A percentile compares a stretch with the other conserved stretches of the same genome.
Conservation (phyloP, 805 yeast species). For the Candida michaelii region DNA sequence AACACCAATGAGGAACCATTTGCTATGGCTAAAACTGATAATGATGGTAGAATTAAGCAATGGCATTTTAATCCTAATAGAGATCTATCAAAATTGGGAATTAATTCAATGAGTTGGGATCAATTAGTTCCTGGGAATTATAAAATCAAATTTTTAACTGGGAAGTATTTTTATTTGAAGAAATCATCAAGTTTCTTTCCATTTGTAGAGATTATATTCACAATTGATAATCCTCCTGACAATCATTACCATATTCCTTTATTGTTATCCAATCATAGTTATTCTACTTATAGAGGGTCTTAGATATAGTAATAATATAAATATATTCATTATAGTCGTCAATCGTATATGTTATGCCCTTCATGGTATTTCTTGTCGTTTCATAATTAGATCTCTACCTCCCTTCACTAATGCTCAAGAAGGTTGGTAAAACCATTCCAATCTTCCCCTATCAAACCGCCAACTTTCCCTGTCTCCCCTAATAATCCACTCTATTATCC, state of each 20-base stretch:
- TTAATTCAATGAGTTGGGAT: conserved; percentile 39
- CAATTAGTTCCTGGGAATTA: conserved; percentile 61
- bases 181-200: conserved; percentile 70
- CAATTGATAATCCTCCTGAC: conserved; percentile 64
- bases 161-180: conserved; percentile 52
- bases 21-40: conserved; percentile 69
- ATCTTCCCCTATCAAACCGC: conserved; percentile 21
- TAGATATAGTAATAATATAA: conserved; percentile 23
- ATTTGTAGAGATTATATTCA: conserved; percentile 76
- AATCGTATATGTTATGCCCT: too few species aligned
- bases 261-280: conserved; percentile 79
- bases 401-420: too few species aligned
- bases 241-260: conserved; percentile 89
- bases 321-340: not conserved
- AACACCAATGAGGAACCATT: conserved; percentile 41
- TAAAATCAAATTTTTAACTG: conserved; percentile 75
- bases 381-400: too few species aligned
- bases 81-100: conserved; percentile 26
- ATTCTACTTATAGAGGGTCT: conserved; percentile 89
- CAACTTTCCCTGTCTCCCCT: conserved; percentile 20
- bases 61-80: conserved; percentile 57
- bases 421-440: conserved; percentile 22
- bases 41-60: conserved; percentile 73
- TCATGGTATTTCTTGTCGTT: too few species aligned
- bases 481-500: conserved; percentile 24